phyloP scores from a whole-genome alignment of 1,139 yeast genomes.

The Suhomyces panamericanus region DNA sequence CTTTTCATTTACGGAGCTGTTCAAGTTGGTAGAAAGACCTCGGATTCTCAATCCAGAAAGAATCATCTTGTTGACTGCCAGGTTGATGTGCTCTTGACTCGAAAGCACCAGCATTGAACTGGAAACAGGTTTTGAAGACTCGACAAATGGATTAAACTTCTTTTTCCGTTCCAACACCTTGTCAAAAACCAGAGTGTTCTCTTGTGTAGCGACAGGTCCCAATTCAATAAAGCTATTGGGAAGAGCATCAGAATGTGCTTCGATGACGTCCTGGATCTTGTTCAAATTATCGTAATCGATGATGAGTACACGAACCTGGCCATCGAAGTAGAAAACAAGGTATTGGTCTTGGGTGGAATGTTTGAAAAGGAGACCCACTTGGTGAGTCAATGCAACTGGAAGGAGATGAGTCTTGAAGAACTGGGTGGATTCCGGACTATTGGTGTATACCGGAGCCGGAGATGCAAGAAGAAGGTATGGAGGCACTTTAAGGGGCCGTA shows the following conservation, averaged over 20 bases:
- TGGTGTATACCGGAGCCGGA: conserved; percentile 31
- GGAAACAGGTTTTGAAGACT: conserved; percentile 10
- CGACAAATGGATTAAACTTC: conserved; percentile 17
- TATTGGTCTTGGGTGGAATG: conserved; percentile 6
- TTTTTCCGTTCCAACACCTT: conserved; percentile 36
- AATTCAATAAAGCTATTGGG: conserved; percentile 10
- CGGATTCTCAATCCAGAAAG: conserved; percentile 45
- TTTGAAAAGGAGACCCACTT: conserved; percentile 17
- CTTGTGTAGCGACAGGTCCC: conserved; percentile 3
- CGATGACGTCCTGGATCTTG: conserved; percentile 7
- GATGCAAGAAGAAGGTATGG: conserved; percentile 27
- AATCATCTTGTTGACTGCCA: conserved; percentile 37
- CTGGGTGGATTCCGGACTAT: conserved; percentile 20
- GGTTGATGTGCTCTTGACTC: conserved; percentile 35
- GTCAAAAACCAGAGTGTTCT: conserved; percentile 32
- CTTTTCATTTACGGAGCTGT: conserved; percentile 31
- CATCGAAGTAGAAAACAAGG: conserved; percentile 15
- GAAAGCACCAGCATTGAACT: conserved; percentile 23
- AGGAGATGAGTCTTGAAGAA: conserved; percentile 29
- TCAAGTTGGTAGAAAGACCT: conserved; percentile 35
- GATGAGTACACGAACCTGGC: conserved; percentile 12
- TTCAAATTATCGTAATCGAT: conserved; percentile 17
- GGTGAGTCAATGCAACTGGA: conserved; percentile 11
- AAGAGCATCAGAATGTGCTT: not conserved
- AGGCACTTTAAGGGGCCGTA: conserved; percentile 24